phyloP scores from a whole-genome alignment of 2,329 filamentous ascomycete genomes.

The Aspergillus persii region DNA sequence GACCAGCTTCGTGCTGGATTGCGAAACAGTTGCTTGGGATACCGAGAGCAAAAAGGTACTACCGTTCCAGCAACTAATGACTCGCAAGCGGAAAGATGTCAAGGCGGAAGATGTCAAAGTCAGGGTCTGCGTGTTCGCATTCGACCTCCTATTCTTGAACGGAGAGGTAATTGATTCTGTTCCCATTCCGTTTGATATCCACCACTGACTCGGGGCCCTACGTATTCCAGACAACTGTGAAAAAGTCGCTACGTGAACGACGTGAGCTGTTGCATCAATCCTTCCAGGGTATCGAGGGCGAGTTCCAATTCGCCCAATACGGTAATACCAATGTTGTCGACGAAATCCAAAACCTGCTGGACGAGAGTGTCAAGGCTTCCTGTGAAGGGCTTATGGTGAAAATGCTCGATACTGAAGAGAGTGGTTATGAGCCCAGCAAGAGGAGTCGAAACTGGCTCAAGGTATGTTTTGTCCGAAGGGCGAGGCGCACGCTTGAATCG shows the following conservation, averaged over 20 bases:
- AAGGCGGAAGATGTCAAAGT: conserved; percentile 93
- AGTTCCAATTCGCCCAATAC: conserved; percentile 84
- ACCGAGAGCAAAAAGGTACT: conserved; percentile 90
- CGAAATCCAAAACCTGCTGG: conserved; percentile 86
- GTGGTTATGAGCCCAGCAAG: conserved; percentile 93
- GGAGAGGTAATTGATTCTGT: conserved; percentile 59
- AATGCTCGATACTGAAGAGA: conserved; percentile 92
- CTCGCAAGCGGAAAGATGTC: conserved; percentile 94
- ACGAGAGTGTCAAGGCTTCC: conserved; percentile 91
- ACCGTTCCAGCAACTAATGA: conserved; percentile 98
- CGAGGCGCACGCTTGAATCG: background rate
- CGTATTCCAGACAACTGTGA: conserved; percentile 64
- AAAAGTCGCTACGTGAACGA: conserved; percentile 80
- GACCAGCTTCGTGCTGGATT: conserved; percentile 96
- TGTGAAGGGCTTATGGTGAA: conserved; percentile 99
- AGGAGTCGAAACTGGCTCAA: conserved; percentile 98
- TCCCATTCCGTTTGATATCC: background rate
- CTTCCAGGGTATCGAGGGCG: conserved; percentile 77
- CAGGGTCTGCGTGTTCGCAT: conserved; percentile 95
- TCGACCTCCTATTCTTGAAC: conserved; percentile 91
- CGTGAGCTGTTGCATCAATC: conserved; percentile 70
- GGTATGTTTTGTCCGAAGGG: conserved; percentile 47
- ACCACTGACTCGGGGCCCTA: conserved; percentile 5
- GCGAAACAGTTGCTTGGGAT: conserved; percentile 97
- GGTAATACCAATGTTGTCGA: conserved; percentile 88